Evolutionary conservation across 2,329 filamentous ascomycete species (phyloP).

Genomic region (Fusarium lateritium): DNA sequence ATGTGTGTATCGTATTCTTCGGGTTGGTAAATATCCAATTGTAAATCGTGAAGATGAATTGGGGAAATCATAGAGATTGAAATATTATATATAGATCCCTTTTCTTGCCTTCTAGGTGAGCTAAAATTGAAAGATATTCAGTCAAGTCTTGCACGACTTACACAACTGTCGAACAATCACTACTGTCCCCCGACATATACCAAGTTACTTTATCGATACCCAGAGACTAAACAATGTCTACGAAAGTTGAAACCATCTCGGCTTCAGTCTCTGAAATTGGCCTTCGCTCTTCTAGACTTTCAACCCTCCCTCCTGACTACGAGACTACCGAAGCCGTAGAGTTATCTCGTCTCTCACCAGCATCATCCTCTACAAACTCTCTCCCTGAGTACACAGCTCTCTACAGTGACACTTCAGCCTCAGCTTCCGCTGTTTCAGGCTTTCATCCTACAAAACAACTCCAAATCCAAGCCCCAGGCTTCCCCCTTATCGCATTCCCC

Average conservation of each 20-base stretch:
- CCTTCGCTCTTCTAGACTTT: conserved; percentile 28
- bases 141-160: not conserved
- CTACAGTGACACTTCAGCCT: conserved; percentile 8
- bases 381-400: conserved; percentile 48
- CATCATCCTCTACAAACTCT: conserved; percentile 49
- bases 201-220: not conserved
- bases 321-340: conserved; percentile 44
- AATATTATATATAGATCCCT: conserved; percentile 24
- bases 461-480: conserved; percentile 65
- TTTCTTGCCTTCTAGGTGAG: not conserved
- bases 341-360: conserved; percentile 44
- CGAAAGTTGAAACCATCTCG: conserved; percentile 7
- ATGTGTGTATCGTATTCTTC: conserved; percentile 36
- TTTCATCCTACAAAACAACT: conserved; percentile 63
- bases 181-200: not conserved
- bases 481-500: conserved; percentile 60
- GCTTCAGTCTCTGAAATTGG: conserved; percentile 1
- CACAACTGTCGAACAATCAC: not conserved
- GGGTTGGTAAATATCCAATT: conserved; percentile 14
- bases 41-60: not conserved
- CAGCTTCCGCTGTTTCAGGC: conserved; percentile 17
- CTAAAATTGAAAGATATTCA: not conserved
- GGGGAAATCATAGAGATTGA: not conserved
- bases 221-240: conserved; percentile 23
- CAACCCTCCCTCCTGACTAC: conserved; percentile 51